Evolutionary conservation across 2,329 filamentous ascomycete species (phyloP).

Genomic region (Cytospora chrysosperma): DNA sequence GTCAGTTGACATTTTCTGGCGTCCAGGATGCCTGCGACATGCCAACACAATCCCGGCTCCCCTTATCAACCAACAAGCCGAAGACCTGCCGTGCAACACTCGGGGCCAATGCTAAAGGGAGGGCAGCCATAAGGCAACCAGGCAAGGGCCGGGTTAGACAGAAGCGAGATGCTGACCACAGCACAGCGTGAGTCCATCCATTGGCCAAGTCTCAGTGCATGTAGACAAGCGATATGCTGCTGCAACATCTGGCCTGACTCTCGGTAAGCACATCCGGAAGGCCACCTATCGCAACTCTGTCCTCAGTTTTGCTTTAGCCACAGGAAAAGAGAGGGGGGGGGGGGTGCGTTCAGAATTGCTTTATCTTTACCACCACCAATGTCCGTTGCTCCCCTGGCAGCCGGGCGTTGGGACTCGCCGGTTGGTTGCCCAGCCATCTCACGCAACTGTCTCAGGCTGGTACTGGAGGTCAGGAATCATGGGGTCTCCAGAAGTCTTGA

Average conservation of each 20-base stretch:
- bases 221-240: slow-evolving; percentile 1
- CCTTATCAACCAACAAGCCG: neutral
- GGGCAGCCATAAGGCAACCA: neutral
- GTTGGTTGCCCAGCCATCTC: neutral
- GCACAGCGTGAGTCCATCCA: neutral
- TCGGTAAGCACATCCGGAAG: neutral
- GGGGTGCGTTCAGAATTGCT: neutral
- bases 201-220: neutral
- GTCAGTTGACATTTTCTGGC: neutral
- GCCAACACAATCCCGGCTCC: neutral
- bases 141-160: neutral
- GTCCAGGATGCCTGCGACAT: neutral
- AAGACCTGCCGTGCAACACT: neutral
- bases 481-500: neutral
- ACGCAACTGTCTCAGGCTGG: neutral
- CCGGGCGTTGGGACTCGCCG: neutral
- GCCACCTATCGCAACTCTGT: neutral
- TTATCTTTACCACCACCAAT: neutral
- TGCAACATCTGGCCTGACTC: neutral
- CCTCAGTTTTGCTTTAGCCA: neutral
- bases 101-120: neutral
- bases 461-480: neutral
- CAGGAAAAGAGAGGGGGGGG: too few relatives aligned
- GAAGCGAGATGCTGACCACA: neutral
- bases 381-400: neutral